Evolutionary conservation across 2,329 filamentous ascomycete species (phyloP).

Genomic region (Exophiala alcalophila): DNA sequence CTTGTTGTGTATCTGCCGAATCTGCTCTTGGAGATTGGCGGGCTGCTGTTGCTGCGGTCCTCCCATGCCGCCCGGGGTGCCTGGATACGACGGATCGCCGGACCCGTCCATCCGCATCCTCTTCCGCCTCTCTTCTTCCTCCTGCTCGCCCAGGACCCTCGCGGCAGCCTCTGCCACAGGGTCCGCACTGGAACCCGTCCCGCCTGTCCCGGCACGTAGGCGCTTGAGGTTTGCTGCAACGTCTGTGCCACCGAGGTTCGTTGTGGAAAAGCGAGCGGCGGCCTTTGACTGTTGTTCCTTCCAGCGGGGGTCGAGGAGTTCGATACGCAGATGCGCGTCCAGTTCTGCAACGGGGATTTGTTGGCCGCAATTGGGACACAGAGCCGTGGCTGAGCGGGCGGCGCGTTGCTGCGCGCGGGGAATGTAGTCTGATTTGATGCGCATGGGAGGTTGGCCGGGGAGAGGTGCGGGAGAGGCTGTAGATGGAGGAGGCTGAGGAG

Average conservation of each 20-base stretch:
- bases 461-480: conserved; percentile 51
- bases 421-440: conserved; percentile 90
- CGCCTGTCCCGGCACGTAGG: conserved; percentile 81
- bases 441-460: conserved; percentile 56
- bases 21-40: conserved; percentile 82
- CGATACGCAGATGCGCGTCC: conserved; percentile 90
- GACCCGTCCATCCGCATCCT: conserved; percentile 57
- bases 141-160: conserved; percentile 65
- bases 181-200: conserved; percentile 43
- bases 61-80: conserved; percentile 18
- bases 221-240: conserved; percentile 93
- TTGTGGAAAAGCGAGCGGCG: conserved; percentile 77
- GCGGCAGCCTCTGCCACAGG: conserved; percentile 33
- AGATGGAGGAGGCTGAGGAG: conserved; percentile 75
- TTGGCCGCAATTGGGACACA: conserved; percentile 92
- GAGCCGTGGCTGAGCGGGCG: conserved; percentile 61
- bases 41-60: conserved; percentile 29
- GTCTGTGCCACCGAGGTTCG: conserved; percentile 80
- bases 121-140: conserved; percentile 72
- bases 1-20: conserved; percentile 59
- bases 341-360: conserved; percentile 83
- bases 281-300: conserved; percentile 92
- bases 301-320: conserved; percentile 90
- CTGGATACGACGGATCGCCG: conserved; percentile 20
- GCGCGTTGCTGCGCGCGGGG: conserved; percentile 73